A percentile compares a stretch with the other conserved stretches of the same genome.
Conservation (phyloP, 2,329 filamentous ascomycete genomes). For the Leptographium wingfieldii region DNA sequence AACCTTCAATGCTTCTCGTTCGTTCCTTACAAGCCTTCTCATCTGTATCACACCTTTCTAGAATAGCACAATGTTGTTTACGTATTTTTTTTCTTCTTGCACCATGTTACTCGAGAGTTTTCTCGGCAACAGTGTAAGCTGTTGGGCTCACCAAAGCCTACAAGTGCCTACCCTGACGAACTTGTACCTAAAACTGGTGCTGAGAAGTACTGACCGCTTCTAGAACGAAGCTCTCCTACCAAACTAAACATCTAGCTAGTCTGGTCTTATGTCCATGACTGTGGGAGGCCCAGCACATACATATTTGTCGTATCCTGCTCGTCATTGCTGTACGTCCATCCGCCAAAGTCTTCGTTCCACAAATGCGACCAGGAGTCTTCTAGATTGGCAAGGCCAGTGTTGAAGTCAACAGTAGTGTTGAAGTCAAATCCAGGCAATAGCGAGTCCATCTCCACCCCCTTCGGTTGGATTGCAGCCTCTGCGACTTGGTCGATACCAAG, state of each 20-base stretch:
- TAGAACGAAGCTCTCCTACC: too few relatives aligned
- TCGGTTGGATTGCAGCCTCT: neutral
- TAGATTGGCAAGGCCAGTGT: neutral
- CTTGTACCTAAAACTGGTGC: too few relatives aligned
- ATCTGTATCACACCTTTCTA: too few relatives aligned
- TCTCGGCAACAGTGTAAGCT: too few relatives aligned
- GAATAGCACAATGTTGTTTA: too few relatives aligned
- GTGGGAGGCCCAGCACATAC: conserved; percentile 1
- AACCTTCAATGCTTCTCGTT: neutral
- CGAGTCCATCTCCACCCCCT: neutral
- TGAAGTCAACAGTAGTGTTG: neutral
- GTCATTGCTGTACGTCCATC: neutral
- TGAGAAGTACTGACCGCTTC: too few relatives aligned
- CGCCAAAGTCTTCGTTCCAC: conserved; percentile 8
- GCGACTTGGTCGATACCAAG: neutral
- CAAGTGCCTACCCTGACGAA: too few relatives aligned
- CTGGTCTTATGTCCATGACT: neutral
- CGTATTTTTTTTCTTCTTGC: too few relatives aligned
- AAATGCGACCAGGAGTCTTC: conserved; percentile 8
- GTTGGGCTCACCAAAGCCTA: too few relatives aligned
- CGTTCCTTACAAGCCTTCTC: too few relatives aligned
- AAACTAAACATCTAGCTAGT: too few relatives aligned
- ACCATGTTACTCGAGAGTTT: too few relatives aligned
- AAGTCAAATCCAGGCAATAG: neutral
- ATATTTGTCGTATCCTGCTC: conserved; percentile 2